Conservation (phyloP, 768 basidiomycete species). For the Russula griseocarnosa region DNA sequence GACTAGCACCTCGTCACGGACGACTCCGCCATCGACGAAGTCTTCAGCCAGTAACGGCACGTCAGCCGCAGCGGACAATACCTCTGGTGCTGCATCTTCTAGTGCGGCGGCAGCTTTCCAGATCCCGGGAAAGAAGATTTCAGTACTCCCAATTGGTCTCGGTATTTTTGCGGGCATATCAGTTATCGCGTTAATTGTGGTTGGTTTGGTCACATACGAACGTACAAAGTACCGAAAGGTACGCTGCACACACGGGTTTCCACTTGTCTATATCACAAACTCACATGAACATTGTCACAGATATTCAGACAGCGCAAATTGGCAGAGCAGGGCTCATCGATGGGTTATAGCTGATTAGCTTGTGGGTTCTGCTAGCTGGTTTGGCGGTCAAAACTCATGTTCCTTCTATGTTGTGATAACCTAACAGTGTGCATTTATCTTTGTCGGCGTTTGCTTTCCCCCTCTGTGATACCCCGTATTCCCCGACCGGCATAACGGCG, state of each 20-base stretch:
- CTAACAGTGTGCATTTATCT: background rate
- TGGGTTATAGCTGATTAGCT: conserved; percentile 59
- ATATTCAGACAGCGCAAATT: conserved; percentile 71
- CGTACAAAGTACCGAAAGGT: conserved; percentile 84
- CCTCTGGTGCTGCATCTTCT: conserved; percentile 25
- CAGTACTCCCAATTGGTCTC: conserved; percentile 78
- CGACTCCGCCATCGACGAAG: conserved; percentile 22
- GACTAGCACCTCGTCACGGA: conserved; percentile 21
- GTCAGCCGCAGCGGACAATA: conserved; percentile 23
- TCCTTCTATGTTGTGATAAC: background rate
- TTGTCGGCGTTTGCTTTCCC: background rate
- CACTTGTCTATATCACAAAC: background rate
- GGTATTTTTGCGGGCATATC: conserved; percentile 84
- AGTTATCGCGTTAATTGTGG: conserved; percentile 74
- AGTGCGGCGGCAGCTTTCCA: conserved; percentile 43
- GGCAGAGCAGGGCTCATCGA: conserved; percentile 54
- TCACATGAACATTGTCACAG: conserved; percentile 8
- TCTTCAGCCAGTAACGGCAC: conserved; percentile 28
- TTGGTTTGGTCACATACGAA: conserved; percentile 83
- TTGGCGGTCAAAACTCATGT: background rate
- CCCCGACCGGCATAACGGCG: conserved; percentile 1
- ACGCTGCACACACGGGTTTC: conserved; percentile 29
- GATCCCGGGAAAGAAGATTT: conserved; percentile 68
- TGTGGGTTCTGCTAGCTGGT: background rate
- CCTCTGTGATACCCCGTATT: background rate